Conservation (phyloP, 202 grass and related monocot species). For the Schoenoplectus tabernaemontani region DNA sequence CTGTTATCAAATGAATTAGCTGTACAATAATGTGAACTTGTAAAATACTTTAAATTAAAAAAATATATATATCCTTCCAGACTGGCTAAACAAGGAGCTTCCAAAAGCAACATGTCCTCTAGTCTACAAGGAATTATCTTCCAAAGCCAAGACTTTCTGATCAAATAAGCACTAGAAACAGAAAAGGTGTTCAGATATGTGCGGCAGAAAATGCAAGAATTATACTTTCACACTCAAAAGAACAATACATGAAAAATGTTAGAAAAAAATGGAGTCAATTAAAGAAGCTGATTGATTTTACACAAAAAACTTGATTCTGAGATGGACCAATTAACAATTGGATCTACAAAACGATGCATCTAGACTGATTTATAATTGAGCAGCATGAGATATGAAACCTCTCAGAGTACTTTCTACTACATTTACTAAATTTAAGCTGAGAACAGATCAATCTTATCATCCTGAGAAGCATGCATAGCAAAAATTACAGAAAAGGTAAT, state of each 20-base stretch:
- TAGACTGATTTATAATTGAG: no score
- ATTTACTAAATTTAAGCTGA: background rate
- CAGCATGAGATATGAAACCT: background rate
- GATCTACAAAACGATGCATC: background rate
- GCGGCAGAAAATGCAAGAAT: background rate
- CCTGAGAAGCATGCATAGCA: background rate
- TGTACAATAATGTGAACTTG: background rate
- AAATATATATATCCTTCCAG: background rate
- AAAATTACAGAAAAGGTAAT: slow-evolving; percentile 6
- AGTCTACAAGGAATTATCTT: background rate
- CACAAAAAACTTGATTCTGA: background rate
- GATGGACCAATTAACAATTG: background rate
- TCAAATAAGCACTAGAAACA: background rate
- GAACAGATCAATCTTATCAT: background rate
- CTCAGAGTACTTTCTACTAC: background rate
- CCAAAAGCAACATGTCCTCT: no score
- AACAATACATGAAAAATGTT: background rate
- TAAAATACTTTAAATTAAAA: background rate
- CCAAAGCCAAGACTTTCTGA: background rate
- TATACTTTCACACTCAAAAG: background rate
- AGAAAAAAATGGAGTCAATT: background rate
- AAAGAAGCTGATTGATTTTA: no score
- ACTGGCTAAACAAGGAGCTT: background rate
- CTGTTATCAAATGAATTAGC: background rate
- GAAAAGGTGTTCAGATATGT: background rate